Base-by-base conservation (phyloP, 2,329 filamentous ascomycete species). In the Phialophora verrucosa region DNA sequence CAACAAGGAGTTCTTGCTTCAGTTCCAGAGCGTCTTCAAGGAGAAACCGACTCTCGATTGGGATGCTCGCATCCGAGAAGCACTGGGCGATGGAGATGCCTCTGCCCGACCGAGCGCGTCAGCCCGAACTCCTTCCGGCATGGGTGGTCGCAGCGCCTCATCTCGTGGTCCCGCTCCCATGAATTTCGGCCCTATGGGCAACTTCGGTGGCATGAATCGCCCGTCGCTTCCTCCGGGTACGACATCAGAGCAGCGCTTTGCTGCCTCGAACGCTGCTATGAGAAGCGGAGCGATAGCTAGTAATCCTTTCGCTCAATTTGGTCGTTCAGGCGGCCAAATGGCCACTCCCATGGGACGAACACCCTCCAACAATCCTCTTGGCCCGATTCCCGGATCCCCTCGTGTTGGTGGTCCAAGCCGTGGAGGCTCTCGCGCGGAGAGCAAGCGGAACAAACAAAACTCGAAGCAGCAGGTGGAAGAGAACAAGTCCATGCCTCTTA, bases 31-130 rank as follows among this genome's bases (percentile, higher is more conserved):
- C 73, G 92, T 97, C 23, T 99, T 97, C 82, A 96, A 92, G 69
- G 95, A 99, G 83, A 96, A 97, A 81, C 95, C 95, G 14, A 96
- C 93, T 0, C 80, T 93, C 51, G 94, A 98, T 76, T 99, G 97
- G 87, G 91, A 96, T 76, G 85, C 90, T 71, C 93, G 95, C 75
- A 89, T 99, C 68, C 85, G 94, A 85, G 89, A 91, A 80, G 84
- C 90, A 83, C 78, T 99, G 71, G 94, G 94, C 65, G 93, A 97
- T 71, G 83, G 83, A 44, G 85, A 86, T 66, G 83, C 87, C 65
- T 87, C 87, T 81, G 91, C 80, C 83, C 90, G 78, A 78, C 86
- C 77, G 80, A 88, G 76, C 79, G 88, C 78, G 78, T 90, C 79
- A 83, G 78, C 78, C 42, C 77, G 79, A 54, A 81, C 83, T 20